Base-by-base conservation (phyloP, 1,284 basidiomycete genomes). In the Irpex sp. region DNA sequence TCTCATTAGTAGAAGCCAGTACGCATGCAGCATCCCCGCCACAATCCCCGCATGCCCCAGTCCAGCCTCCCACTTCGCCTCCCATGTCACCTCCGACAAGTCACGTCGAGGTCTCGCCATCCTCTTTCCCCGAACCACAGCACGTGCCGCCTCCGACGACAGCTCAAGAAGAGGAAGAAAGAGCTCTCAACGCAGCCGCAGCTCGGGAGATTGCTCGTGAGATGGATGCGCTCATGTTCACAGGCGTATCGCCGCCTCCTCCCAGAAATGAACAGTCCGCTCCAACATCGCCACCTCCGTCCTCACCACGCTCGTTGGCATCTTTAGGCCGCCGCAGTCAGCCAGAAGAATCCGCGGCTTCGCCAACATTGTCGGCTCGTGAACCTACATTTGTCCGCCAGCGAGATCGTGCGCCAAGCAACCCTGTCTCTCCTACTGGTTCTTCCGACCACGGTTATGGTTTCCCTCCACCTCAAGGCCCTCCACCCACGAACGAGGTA, bases 191-290 rank as follows among this genome's bases (percentile, higher is more conserved):
- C 67, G 84, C 82, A 1, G 88, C 88, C 7, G 89, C 86, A 19
- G 88, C 88, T 3, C 80, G 85, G 15, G 87, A 89, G 71, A 79
- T 92, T 1, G 81, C 82, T 7, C 80, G 83, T 8, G 89, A 90
- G 69, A 68, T 90, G 61, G 86, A 88, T 62, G 76, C 81, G 5
- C 71, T 89, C 17, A 79, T 77, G 62, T 83, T 83, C 65, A 79
- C 83, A 1, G 77, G 79, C 13, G 19, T 54, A 6, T 50, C 43
- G 51, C 37, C 64, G 63, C 31, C 66, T 67, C 31, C 47, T 58
- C 26, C 60, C 68, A 26, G 26, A 26, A 9, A 67, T 68, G 2
- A 68, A 9, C 39, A 43, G 39, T 15, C 39, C 39, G 39, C 72
- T 0, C 67, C 67, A 31, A 37, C 50, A 36, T 26, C 64, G 64